Evolutionary conservation across 306 rosid genomes (phyloP).

Genomic region (Cotoneaster glaucophyllus): DNA sequence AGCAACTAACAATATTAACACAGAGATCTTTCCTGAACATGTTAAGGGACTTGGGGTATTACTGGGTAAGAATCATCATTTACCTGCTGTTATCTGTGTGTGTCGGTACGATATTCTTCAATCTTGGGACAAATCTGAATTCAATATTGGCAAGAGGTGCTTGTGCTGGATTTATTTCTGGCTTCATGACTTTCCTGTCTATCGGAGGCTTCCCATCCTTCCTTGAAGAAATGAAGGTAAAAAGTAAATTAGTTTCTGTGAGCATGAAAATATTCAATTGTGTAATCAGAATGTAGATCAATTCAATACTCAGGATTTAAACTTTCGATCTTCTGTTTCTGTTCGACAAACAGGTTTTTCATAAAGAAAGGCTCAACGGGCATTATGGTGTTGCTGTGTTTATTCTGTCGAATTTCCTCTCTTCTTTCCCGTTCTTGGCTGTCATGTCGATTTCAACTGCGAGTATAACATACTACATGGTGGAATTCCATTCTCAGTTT

Average conservation of each 20-base stretch:
- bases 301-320: neutral
- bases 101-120: slow-evolving; percentile 62
- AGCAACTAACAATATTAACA: slow-evolving; percentile 71
- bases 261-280: neutral
- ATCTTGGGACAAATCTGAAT: slow-evolving; percentile 50
- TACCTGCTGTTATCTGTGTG: slow-evolving; percentile 59
- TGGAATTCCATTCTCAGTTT: slow-evolving; percentile 54
- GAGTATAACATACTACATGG: slow-evolving; percentile 69
- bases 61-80: slow-evolving; percentile 72
- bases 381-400: slow-evolving; percentile 68
- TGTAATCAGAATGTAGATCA: neutral
- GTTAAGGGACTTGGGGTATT: slow-evolving; percentile 84
- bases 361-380: slow-evolving; percentile 66
- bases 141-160: slow-evolving; percentile 82
- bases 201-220: slow-evolving; percentile 95
- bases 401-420: slow-evolving; percentile 63
- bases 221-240: slow-evolving; percentile 92
- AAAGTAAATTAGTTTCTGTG: neutral
- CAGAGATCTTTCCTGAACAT: slow-evolving; percentile 73
- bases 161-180: slow-evolving; percentile 77
- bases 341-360: slow-evolving; percentile 49
- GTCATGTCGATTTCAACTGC: slow-evolving; percentile 64
- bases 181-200: slow-evolving; percentile 95
- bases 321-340: neutral
- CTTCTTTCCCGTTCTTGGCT: slow-evolving; percentile 76